phyloP scores from a whole-genome alignment of 1,284 basidiomycete genomes.

The Exobasidium rhododendri region DNA sequence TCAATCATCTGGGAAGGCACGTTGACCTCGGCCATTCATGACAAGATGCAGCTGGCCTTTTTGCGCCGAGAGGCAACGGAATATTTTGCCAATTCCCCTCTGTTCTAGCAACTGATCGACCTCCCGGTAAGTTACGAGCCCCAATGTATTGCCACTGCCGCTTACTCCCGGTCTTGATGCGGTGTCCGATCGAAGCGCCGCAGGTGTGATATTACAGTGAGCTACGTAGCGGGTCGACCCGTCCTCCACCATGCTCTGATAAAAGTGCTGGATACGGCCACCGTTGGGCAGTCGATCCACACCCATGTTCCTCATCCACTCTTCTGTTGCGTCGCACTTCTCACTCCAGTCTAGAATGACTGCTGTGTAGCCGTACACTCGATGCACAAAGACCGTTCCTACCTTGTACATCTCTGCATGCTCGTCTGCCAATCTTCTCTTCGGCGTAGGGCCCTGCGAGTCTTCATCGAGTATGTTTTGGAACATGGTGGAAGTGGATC shows the following conservation, averaged over 20 bases:
- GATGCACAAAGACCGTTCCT: slow-evolving; percentile 35
- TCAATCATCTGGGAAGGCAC: neutral
- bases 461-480: slow-evolving; percentile 5
- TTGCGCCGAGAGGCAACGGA: slow-evolving; percentile 1
- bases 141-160: too few species aligned
- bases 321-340: slow-evolving; percentile 26
- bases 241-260: slow-evolving; percentile 10
- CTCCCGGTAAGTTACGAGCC: too few species aligned
- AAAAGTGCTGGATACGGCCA: slow-evolving; percentile 11
- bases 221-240: slow-evolving; percentile 12
- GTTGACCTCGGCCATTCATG: neutral
- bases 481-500: neutral
- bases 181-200: too few species aligned
- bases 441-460: neutral
- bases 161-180: too few species aligned
- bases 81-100: neutral
- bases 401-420: slow-evolving; percentile 21
- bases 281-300: slow-evolving; percentile 26
- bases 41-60: neutral
- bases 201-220: slow-evolving; percentile 14
- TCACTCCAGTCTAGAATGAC: slow-evolving; percentile 30
- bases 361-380: slow-evolving; percentile 32
- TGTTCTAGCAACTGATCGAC: neutral
- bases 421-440: neutral
- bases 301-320: slow-evolving; percentile 39